Base-by-base conservation (phyloP, 805 yeast genomes). In the Candida dendrica region DNA sequence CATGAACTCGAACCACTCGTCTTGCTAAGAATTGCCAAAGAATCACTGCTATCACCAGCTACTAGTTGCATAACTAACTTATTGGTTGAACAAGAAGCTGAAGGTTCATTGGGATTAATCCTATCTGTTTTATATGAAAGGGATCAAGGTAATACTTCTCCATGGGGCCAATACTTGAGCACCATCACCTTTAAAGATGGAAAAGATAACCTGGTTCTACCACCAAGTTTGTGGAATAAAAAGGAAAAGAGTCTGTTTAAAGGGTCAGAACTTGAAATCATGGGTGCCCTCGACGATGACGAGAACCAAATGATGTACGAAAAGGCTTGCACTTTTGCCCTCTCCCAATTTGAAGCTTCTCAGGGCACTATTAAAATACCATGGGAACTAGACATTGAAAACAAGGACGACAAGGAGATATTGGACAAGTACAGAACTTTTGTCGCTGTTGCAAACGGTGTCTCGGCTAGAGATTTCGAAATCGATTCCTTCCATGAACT, bases 381-480 rank as follows among this genome's bases (percentile, higher is more conserved):
- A 2, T 43, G 43, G 35, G 60, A 50, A 2, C 48, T 64, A 2
- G 56, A 60, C 36, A 49, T 55, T 5, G 49, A 59, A 4, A 51
- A 52, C 6, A 53, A 55, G 4, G 57, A 58, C 26, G 51, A 48
- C 10, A 45, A 51, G 1, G 57, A 51, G 14, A 42, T 50, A 1
- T 39, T 55, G 36, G 31, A 37, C 5, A 61, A 59, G 34, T 74
- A 75, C 42, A 50, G 58, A 8, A 57, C 58, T 15, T 85, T 86
- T 48, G 79, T 84, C 3, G 71, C 77, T 6, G 68, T 70, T 3
- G 77, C 77, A 6, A 75, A 72, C 52, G 74, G 81, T 0, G 71
- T 87, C 14, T 78, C 90, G 0, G 77, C 93, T 1, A 71, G 96
- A 46, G 89, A 90, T 1, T 90, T 91, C 58, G 80, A 79, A 34